phyloP scores from a whole-genome alignment of 495 filamentous ascomycete species.

The Neurospora sp. region DNA sequence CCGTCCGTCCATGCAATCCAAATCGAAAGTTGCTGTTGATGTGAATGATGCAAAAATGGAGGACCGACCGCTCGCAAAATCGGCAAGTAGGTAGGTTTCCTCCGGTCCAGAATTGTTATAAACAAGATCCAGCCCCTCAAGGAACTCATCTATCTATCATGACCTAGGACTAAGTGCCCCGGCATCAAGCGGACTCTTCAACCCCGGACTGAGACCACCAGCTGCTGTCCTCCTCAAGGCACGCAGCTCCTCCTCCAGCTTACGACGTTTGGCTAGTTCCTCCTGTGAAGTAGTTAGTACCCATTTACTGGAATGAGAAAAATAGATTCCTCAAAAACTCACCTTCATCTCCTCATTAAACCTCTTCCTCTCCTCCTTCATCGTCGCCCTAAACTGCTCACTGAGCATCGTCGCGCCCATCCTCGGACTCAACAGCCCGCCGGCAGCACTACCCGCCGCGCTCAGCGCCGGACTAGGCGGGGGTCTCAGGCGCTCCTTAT shows the following conservation, averaged over 20 bases:
- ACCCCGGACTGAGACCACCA: slow-evolving; percentile 2
- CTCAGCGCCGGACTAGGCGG: slow-evolving; percentile 5
- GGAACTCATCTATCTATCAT: background rate
- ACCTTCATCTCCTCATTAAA: slow-evolving; percentile 42
- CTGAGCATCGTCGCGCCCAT: slow-evolving; percentile 26
- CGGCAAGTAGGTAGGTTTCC: background rate
- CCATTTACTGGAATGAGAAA: background rate
- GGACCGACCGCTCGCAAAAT: background rate
- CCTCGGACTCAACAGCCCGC: slow-evolving; percentile 4
- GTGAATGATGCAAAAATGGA: background rate
- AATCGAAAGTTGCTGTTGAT: background rate
- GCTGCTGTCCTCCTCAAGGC: slow-evolving; percentile 22
- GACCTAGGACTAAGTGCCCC: slow-evolving; percentile 12
- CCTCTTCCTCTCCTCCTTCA: slow-evolving; percentile 43
- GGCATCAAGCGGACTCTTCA: slow-evolving; percentile 21
- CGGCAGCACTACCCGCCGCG: background rate
- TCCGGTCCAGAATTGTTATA: background rate
- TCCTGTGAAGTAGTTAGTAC: slow-evolving; percentile 20
- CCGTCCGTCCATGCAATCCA: background rate
- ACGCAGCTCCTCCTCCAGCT: slow-evolving; percentile 36
- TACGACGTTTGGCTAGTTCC: slow-evolving; percentile 36
- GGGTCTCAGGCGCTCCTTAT: slow-evolving; percentile 31
- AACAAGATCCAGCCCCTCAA: background rate
- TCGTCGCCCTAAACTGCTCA: slow-evolving; percentile 30
- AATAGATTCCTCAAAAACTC: slow-evolving; percentile 11